Evolutionary conservation across 495 filamentous ascomycete genomes (phyloP), one percentile per base, ranked within the genome.

Genomic region (Talaromyces wortmannii): DNA sequence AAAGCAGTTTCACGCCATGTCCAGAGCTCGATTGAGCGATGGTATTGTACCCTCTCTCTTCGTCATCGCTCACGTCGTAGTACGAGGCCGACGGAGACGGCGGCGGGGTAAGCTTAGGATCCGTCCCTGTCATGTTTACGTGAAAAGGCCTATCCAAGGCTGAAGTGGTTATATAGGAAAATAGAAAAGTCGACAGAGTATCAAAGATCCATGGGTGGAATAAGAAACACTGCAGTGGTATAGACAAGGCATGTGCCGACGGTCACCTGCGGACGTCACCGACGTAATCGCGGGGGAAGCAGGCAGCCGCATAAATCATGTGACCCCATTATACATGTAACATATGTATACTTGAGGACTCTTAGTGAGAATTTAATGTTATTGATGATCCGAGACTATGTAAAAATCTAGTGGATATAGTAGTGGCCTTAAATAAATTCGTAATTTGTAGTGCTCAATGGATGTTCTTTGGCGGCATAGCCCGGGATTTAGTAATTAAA

Each of bases 21-120:
- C 89, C 86, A 1, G 87, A 83, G 52, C 76, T 81, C 12, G 85
- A 84, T 67, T 95, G 90, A 8, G 90, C 90, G 68, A 98, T 94
- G 18, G 92, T 97, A 66, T 92, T 89, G 72, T 98, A 98, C 59
- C 91, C 94, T 59, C 84, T 86, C 70, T 98, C 95, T 47, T 96
- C 91, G 58, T 95, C 91, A 71, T 98, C 94, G 68, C 91, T 96
- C 75, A 97, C 78, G 62, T 92, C 94, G 80, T 96, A 97, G 77
- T 91, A 95, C 58, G 91, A 96, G 13, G 88, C 91, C 0, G 90
- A 78, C 6, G 95, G 91, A 18, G 94, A 97, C 6, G 80, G 76
- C 36, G 82, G 72, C 58, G 72, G 71, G 15, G 74, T 77, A 61
- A 65, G 74, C 61, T 74, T 67, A 12, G 42, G 30, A 51, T 10